Evolutionary conservation across 73 alveolate species (phyloP).

Genomic region (Paraurostyla sp.): DNA sequence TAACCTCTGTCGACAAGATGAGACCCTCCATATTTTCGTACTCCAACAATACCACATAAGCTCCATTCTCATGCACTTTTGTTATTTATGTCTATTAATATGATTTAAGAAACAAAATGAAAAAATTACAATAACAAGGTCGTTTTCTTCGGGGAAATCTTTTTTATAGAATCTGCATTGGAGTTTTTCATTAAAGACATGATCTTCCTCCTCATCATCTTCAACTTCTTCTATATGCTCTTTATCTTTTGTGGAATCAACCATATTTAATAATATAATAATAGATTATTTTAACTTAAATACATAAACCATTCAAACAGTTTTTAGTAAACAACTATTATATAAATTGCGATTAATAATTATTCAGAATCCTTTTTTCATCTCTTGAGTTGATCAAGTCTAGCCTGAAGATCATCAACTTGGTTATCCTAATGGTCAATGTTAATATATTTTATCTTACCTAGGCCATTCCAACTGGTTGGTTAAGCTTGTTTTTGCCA

Average conservation of each 20-base stretch:
- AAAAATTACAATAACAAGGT: constrained; percentile 87
- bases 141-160: constrained; percentile 91
- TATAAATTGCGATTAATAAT: too few species aligned
- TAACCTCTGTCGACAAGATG: constrained; percentile 90
- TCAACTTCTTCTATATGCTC: constrained; percentile 32
- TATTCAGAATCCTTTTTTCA: too few species aligned
- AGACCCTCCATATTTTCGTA: constrained; percentile 94
- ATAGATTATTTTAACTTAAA: neutral
- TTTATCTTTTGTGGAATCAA: neutral
- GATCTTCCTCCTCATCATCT: constrained; percentile 72
- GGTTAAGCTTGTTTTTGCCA: neutral
- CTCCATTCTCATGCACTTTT: constrained; percentile 93
- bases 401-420: constrained; percentile 46
- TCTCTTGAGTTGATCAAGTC: constrained; percentile 59
- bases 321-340: too few species aligned
- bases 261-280: neutral
- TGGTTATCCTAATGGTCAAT: constrained; percentile 1
- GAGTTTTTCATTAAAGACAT: constrained; percentile 68
- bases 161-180: constrained; percentile 92
- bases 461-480: neutral
- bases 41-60: constrained; percentile 94
- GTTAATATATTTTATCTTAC: neutral
- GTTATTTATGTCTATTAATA: constrained; percentile 56
- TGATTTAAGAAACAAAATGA: neutral
- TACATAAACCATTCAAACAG: too few species aligned